Base-by-base conservation (phyloP, 2,329 filamentous ascomycete species). In the Ceratocystis colombiana region DNA sequence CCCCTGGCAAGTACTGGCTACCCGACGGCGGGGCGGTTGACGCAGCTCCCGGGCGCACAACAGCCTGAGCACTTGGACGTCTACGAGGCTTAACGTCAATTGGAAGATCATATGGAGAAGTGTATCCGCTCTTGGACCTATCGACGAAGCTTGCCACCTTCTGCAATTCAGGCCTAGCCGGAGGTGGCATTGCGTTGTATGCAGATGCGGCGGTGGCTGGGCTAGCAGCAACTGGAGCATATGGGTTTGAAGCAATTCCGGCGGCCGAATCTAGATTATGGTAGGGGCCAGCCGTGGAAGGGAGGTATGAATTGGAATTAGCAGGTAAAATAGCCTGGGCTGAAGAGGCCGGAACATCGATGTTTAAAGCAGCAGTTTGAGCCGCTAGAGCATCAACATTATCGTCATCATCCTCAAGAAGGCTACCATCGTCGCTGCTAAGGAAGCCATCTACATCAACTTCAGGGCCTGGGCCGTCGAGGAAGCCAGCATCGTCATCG, bases 51-150 rank as follows among this genome's bases (percentile, higher is more conserved):
- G 63, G 57, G 10, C 45, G 59, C 41, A 63, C 62, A n/a, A 63
- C 44, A 15, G 66, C 82, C 67, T 84, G 83, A 71, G 82, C 79
- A 71, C 82, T 85, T 5, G 79, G 74, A 64, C 87, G 79, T 78
- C 88, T 87, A 74, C 85, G 80, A 72, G 88, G 85, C 70, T 88
- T 88, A 33, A 88, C 82, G 65, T 96, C 93, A 76, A 94, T 89
- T 3, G 94, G 94, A 22, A 99, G 80, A 76, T 99, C 95, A 72
- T 96, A 99, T 0, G 94, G 94, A 22, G 93, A 97, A 62, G 88
- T 83, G 74, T 99, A 99, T 6, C 93, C 92, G 66, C 89, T 89
- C 76, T 96, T 97, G 2, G 90, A 79, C 75, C 95, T 95, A 74
- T 93, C 88, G 5, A 84, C 90, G 75, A 96, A 99, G 75, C 93